A percentile compares a stretch with the other conserved stretches of the same genome.
These are phyloP conservation scores for Hirsutella rhossiliensis DNA, from an alignment of 2,329 filamentous ascomycete genomes.

Conservation along the genomic window DNA sequence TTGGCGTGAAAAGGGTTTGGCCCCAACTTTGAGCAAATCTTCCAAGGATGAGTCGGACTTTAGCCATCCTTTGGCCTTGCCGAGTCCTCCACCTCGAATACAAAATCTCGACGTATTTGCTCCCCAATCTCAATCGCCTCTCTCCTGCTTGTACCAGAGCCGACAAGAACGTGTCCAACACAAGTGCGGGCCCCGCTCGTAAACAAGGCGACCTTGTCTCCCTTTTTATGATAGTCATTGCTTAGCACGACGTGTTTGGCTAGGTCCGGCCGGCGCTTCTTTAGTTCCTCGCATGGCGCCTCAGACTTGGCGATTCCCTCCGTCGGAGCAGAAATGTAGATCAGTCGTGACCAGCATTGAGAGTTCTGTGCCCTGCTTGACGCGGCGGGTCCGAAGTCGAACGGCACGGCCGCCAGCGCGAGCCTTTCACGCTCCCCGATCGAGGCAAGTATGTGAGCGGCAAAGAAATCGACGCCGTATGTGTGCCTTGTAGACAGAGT, in stretches of 20 bases:
- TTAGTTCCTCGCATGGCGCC: background rate
- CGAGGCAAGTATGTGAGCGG: background rate
- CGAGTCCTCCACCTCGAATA: too few species aligned
- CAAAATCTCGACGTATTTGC: slow-evolving; percentile 10
- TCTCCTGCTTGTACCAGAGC: slow-evolving; percentile 3
- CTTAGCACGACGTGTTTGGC: background rate
- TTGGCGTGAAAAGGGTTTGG: too few species aligned
- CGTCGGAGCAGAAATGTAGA: background rate
- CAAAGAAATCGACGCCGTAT: background rate
- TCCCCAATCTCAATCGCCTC: background rate
- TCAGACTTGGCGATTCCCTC: background rate
- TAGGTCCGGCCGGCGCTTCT: background rate
- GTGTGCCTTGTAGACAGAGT: background rate
- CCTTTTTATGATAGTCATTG: background rate
- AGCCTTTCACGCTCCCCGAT: background rate
- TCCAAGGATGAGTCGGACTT: too few species aligned
- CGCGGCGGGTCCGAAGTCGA: background rate
- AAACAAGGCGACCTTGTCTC: background rate
- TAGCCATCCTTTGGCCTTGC: too few species aligned
- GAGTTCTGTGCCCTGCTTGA: background rate
- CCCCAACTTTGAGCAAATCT: too few species aligned
- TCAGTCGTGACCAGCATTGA: background rate
- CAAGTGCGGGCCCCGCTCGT: slow-evolving; percentile 10
- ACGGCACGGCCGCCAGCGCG: background rate
- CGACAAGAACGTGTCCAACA: slow-evolving; percentile 5